These are phyloP conservation scores for Peterozyma toletana DNA, from an alignment of 805 yeast species.

Conservation along the genomic window DNA sequence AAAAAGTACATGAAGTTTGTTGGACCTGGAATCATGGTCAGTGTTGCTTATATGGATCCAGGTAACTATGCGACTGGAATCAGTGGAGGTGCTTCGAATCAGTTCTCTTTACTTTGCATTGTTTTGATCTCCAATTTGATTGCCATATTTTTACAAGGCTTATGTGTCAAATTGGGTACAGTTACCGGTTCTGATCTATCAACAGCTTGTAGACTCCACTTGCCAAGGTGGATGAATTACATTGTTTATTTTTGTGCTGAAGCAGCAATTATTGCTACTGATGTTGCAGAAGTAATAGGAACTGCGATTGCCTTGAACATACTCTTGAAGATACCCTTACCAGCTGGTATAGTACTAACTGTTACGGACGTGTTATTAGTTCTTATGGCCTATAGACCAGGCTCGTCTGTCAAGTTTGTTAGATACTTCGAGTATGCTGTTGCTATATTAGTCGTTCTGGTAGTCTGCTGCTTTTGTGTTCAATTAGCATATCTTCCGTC, in stretches of 20 bases:
- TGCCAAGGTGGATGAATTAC: conserved; percentile 32
- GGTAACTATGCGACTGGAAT: conserved; percentile 45
- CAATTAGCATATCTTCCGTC: conserved; percentile 30
- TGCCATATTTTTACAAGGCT: conserved; percentile 37
- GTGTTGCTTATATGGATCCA: conserved; percentile 47
- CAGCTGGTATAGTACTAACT: conserved; percentile 42
- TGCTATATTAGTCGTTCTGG: conserved; percentile 32
- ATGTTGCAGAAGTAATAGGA: conserved; percentile 47
- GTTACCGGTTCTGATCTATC: conserved; percentile 43
- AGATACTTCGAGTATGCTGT: conserved; percentile 34
- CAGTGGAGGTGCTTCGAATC: conserved; percentile 38
- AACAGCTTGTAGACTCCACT: conserved; percentile 30
- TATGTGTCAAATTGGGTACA: conserved; percentile 39
- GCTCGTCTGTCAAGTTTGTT: conserved; percentile 28
- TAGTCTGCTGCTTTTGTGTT: conserved; percentile 37
- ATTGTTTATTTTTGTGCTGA: conserved; percentile 36
- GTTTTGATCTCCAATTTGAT: conserved; percentile 34
- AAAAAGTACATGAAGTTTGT: conserved; percentile 32
- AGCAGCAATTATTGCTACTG: conserved; percentile 42
- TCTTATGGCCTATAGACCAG: conserved; percentile 38
- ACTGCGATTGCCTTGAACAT: conserved; percentile 44
- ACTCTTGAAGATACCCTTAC: conserved; percentile 33
- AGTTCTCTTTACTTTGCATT: conserved; percentile 33
- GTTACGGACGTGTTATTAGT: conserved; percentile 38
- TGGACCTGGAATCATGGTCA: conserved; percentile 42